These are phyloP conservation scores for Vitis amurensis DNA, from an alignment of 164 flowering plant genomes.

Conservation along the genomic window DNA sequence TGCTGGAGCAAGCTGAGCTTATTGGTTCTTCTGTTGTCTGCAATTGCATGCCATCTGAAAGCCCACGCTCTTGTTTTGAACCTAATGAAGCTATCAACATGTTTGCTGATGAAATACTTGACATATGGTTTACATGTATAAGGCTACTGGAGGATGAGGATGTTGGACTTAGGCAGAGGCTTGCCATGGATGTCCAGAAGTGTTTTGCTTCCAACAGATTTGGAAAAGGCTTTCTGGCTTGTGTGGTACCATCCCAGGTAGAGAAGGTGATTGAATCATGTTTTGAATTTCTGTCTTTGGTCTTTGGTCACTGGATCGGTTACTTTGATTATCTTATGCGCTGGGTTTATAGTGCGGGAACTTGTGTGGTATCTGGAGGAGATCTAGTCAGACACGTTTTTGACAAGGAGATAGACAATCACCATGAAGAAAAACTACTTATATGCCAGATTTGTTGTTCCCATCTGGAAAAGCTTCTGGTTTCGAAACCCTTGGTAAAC, in stretches of 20 bases:
- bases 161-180: conserved; percentile 60
- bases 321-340: conserved; percentile 58
- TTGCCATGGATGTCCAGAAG: conserved; percentile 64
- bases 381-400: conserved; percentile 87
- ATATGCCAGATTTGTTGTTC: conserved; percentile 81
- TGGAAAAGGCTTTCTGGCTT: conserved; percentile 20
- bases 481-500: conserved; percentile 27
- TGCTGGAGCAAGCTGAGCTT: conserved; percentile 61
- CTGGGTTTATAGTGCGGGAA: conserved; percentile 54
- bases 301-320: conserved; percentile 76
- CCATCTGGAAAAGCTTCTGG: conserved; percentile 66
- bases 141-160: conserved; percentile 93
- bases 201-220: conserved; percentile 33
- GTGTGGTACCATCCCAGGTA: conserved; percentile 65
- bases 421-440: conserved; percentile 87
- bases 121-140: conserved; percentile 77
- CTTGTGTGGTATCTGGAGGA: conserved; percentile 40
- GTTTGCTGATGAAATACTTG: conserved; percentile 58
- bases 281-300: conserved; percentile 70
- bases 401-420: conserved; percentile 97
- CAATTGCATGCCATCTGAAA: conserved; percentile 28
- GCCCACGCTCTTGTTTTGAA: conserved; percentile 13
- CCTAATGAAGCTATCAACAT: conserved; percentile 41
- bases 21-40: conserved; percentile 43
- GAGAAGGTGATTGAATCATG: conserved; percentile 77